Evolutionary conservation across 176 grass and related monocot genomes (phyloP), one percentile per base, ranked within the genome.

Genomic region (Juncus inflexus): DNA sequence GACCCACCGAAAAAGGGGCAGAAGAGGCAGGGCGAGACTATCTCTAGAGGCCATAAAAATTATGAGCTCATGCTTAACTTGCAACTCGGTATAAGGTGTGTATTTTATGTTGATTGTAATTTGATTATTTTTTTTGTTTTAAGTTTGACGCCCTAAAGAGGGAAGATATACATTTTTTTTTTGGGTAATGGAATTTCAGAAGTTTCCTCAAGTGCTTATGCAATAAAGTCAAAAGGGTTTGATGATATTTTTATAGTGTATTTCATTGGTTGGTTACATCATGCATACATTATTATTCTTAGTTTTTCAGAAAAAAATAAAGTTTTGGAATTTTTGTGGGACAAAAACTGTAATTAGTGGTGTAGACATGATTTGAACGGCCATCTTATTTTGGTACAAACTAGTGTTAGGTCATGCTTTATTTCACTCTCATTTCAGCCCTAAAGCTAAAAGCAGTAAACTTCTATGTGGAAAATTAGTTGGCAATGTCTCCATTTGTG

Each of bases 31-130:
- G 92, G 92, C 35, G 61, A 64, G 12, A 86, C 85, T 68, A 97
- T 97, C 67, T 79, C 77, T 37, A 91, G 81, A 69, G 92, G 92
- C 15, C 92, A 97, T 64, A 97, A 91, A 74, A 91, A 89, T 74
- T 97, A 89, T 66, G 92, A 97, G 38, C 92, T 97, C 52, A 97
- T 97, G 92, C 92, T 97, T 68, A 97, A 91, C 69, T 74, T 97
- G 75, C 92, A 97, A 58, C 87, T 97, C 6, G 92, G 92, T 37
- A 89, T 91, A 64, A 97, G 92, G 92, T 97, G 43, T 19, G 4
- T 75, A 28, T 47, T 47, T 47, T 62, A 59, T 78, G 6, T 36
- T 52, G 40, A 58, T 59, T 64, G 8, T 5, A 5, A 67, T 57
- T 42, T 61, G 9, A 4, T 13, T 57, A 9, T 69, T 69, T 11